These are phyloP conservation scores for Striga asiatica DNA, from an alignment of 257 asterid species.

Conservation along the genomic window DNA sequence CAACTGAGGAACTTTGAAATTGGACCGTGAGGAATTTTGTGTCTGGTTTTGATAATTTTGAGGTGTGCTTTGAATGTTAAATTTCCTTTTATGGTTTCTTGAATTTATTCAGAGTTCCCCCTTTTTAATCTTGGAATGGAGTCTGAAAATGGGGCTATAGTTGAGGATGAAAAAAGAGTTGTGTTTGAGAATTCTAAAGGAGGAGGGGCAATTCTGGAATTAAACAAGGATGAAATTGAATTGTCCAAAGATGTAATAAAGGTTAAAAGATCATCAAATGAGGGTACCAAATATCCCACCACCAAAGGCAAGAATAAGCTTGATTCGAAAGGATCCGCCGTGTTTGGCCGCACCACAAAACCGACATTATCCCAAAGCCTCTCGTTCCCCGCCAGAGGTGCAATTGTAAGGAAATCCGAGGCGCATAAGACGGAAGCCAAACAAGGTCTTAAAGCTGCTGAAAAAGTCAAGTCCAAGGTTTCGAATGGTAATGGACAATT, in stretches of 20 bases:
- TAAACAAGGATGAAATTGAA: conserved; percentile 23
- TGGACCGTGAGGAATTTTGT: too few species aligned
- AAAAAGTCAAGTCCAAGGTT: conserved; percentile 21
- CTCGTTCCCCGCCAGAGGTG: conserved; percentile 45
- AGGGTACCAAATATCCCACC: background rate
- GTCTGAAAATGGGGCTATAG: conserved; percentile 31
- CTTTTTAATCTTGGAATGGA: too few species aligned
- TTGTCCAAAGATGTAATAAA: conserved; percentile 18
- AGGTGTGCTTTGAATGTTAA: background rate
- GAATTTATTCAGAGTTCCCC: background rate
- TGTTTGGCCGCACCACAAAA: conserved; percentile 30
- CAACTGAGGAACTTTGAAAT: too few species aligned
- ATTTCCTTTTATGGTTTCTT: background rate
- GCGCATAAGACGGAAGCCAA: conserved; percentile 27
- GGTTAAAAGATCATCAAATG: conserved; percentile 15
- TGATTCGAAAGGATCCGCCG: conserved; percentile 30
- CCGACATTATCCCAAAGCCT: conserved; percentile 42
- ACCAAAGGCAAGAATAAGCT: conserved; percentile 26
- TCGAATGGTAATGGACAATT: conserved; percentile 26
- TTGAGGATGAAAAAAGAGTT: conserved; percentile 40
- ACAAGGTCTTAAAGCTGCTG: conserved; percentile 20
- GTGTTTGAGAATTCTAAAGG: conserved; percentile 21
- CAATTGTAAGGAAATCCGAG: conserved; percentile 37
- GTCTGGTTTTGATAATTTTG: background rate
- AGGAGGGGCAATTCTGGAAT: conserved; percentile 26